These are phyloP conservation scores for Asparagopsis taxiformis DNA, from an alignment of 31 red algal species.

Conservation along the genomic window DNA sequence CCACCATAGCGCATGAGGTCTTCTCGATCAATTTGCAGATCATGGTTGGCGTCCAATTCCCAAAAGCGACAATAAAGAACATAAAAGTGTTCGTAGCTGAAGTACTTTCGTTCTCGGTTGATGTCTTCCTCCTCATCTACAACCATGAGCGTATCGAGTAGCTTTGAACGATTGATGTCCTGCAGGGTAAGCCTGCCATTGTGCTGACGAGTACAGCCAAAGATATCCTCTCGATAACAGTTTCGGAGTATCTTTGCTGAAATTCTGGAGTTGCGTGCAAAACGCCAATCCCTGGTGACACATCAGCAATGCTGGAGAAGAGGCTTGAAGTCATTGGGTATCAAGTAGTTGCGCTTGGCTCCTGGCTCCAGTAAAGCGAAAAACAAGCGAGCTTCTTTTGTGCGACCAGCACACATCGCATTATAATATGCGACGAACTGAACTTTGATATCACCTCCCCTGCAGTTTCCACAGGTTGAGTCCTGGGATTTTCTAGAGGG, in stretches of 20 bases:
- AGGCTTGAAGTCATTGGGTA: slow-evolving; percentile 76
- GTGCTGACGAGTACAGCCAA: slow-evolving; percentile 70
- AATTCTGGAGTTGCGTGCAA: slow-evolving; percentile 90
- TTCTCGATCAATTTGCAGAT: too few species aligned
- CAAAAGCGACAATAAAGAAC: too few species aligned
- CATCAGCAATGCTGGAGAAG: slow-evolving; percentile 70
- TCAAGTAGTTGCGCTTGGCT: slow-evolving; percentile 49
- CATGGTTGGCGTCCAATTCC: too few species aligned
- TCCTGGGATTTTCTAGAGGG: background rate
- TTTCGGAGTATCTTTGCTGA: slow-evolving; percentile 96
- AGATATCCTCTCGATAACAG: slow-evolving; percentile 97
- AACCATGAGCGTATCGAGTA: slow-evolving; percentile 79
- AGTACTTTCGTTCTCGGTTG: too few species aligned
- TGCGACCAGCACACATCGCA: slow-evolving; percentile 23
- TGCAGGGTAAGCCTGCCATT: slow-evolving; percentile 73
- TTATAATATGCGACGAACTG: slow-evolving; percentile 63
- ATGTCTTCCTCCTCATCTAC: slow-evolving; percentile 98
- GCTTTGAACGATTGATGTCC: slow-evolving; percentile 69
- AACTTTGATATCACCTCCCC: slow-evolving; percentile 46
- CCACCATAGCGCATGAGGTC: too few species aligned
- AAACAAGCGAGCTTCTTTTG: slow-evolving; percentile 72
- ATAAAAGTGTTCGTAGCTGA: too few species aligned
- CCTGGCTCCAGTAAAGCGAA: slow-evolving; percentile 44
- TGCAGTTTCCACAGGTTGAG: background rate
- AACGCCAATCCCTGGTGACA: slow-evolving; percentile 93